These are phyloP conservation scores for Isabelozyma pseudorhagii DNA, from an alignment of 805 yeast species.

Conservation along the genomic window DNA sequence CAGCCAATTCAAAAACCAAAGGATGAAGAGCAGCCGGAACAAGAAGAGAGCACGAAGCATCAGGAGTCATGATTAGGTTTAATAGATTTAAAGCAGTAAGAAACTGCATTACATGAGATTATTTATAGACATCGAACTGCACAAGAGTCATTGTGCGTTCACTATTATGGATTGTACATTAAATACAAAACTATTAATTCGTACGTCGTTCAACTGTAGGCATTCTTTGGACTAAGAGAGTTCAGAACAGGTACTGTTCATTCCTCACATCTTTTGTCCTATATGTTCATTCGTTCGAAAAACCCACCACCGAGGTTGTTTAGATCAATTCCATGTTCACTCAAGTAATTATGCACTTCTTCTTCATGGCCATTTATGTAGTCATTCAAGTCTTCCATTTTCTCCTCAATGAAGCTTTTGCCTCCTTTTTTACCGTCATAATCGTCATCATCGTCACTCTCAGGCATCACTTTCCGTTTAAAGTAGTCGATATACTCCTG, in stretches of 20 bases:
- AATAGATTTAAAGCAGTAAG: no score
- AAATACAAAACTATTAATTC: no score
- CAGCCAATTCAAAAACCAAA: slow-evolving; percentile 3
- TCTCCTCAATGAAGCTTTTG: not conserved
- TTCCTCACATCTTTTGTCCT: no score
- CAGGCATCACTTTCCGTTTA: slow-evolving; percentile 1
- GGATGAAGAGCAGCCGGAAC: not conserved
- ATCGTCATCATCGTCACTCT: not conserved
- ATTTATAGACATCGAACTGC: no score
- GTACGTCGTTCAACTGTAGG: no score
- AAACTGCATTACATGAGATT: no score
- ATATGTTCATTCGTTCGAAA: not conserved
- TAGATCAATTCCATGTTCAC: slow-evolving; percentile 2
- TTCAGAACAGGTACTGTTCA: no score
- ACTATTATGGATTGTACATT: no score
- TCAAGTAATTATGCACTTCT: slow-evolving; percentile 1
- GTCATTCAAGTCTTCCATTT: not conserved
- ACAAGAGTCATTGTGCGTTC: no score
- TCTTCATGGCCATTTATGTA: slow-evolving; percentile 1
- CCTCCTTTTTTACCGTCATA: not conserved
- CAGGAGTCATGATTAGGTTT: no score
- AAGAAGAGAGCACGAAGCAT: not conserved
- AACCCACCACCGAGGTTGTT: not conserved
- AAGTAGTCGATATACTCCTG: slow-evolving; percentile 7
- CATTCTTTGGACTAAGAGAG: no score